These are phyloP conservation scores for Candida cerambycidarum DNA, from an alignment of 805 yeast genomes.

Conservation along the genomic window DNA sequence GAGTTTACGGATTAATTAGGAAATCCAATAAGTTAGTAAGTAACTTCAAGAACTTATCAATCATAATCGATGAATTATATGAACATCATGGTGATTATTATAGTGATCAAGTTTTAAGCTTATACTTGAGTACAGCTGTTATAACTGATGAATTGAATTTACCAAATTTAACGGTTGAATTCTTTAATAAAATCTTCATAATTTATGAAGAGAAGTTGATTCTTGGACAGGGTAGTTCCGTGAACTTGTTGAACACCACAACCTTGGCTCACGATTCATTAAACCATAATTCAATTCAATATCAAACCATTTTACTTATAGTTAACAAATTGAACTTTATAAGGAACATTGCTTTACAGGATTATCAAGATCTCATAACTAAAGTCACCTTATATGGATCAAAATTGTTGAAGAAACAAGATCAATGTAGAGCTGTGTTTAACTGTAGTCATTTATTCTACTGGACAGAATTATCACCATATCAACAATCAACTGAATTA, in stretches of 20 bases:
- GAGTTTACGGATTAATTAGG: constrained; percentile 41
- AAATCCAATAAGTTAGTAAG: constrained; percentile 37
- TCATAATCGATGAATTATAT: constrained; percentile 67
- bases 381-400: constrained; percentile 87
- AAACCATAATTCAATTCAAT: constrained; percentile 50
- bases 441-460: constrained; percentile 92
- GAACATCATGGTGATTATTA: constrained; percentile 32
- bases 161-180: constrained; percentile 79
- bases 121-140: constrained; percentile 66
- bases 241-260: constrained; percentile 1
- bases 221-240: constrained; percentile 15
- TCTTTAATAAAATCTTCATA: constrained; percentile 83
- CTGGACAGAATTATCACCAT: constrained; percentile 62
- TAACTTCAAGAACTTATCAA: constrained; percentile 72
- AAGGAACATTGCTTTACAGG: constrained; percentile 55
- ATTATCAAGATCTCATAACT: constrained; percentile 78
- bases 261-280: constrained; percentile 35
- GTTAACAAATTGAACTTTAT: constrained; percentile 45
- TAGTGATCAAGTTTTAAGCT: constrained; percentile 41
- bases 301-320: constrained; percentile 47
- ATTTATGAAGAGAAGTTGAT: constrained; percentile 67
- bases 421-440: constrained; percentile 90
- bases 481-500: constrained; percentile 16
- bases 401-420: constrained; percentile 84
- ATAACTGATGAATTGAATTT: constrained; percentile 75